These are phyloP conservation scores for Picochlorum sp. DNA, from an alignment of 139 green algal species.

Conservation along the genomic window DNA sequence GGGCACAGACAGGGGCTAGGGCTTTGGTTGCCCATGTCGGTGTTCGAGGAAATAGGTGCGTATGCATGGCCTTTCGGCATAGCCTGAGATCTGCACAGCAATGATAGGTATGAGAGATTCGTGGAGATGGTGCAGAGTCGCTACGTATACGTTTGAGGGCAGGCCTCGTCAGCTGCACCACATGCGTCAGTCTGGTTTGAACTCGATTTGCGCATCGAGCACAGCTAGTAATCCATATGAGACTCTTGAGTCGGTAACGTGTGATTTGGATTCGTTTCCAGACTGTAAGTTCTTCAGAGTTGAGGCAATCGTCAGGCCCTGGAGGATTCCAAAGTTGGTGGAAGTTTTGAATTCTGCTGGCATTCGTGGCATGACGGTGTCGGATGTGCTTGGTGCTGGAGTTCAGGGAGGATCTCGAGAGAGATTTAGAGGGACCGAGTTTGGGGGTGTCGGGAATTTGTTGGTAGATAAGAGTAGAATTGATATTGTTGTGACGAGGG, in stretches of 20 bases:
- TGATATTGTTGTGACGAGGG: conserved; percentile 52
- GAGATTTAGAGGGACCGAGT: conserved; percentile 74
- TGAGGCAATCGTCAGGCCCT: conserved; percentile 71
- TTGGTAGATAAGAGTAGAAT: conserved; percentile 74
- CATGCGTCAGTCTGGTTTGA: not conserved
- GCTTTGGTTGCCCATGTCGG: too few species aligned
- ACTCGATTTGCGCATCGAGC: not conserved
- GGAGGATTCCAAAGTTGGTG: conserved; percentile 61
- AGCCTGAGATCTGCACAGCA: too few species aligned
- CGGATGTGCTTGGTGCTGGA: conserved; percentile 56
- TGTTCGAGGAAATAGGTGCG: too few species aligned
- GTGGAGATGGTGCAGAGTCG: too few species aligned
- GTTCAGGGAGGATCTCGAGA: conserved; percentile 69
- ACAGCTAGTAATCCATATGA: conserved; percentile 24
- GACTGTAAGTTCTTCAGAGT: conserved; percentile 66
- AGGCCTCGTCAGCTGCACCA: too few species aligned
- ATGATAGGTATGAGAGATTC: too few species aligned
- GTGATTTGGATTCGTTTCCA: conserved; percentile 58
- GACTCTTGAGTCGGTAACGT: conserved; percentile 42
- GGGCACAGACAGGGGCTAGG: too few species aligned
- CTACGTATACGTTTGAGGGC: too few species aligned
- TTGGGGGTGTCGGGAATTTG: conserved; percentile 22
- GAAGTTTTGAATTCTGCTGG: conserved; percentile 45
- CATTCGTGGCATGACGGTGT: conserved; percentile 72
- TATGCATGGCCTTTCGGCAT: too few species aligned